Conservation (phyloP, 345 rosid genomes). For the Rubroshorea leprosula region DNA sequence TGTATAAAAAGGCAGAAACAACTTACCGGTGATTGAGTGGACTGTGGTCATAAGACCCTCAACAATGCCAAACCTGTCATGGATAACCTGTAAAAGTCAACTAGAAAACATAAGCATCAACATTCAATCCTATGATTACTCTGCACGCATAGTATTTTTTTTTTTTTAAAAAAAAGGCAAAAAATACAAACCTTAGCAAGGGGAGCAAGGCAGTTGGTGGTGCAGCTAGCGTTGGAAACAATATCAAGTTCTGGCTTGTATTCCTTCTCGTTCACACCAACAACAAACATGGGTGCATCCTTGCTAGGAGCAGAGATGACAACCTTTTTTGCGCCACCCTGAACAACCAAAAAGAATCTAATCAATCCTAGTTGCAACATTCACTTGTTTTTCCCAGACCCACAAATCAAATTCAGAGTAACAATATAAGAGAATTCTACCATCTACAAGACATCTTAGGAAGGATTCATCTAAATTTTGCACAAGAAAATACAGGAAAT, state of each 20-base stretch:
- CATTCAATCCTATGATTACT: neutral
- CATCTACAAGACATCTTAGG: no score
- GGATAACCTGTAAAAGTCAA: conserved; percentile 44
- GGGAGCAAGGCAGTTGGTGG: conserved; percentile 95
- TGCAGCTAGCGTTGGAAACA: conserved; percentile 96
- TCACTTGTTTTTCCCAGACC: no score
- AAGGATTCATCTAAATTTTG: no score
- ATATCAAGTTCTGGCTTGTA: conserved; percentile 71
- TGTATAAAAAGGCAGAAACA: neutral
- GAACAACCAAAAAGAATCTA: neutral
- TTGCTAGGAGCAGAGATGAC: conserved; percentile 89
- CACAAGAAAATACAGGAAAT: no score
- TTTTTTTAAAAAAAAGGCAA: neutral
- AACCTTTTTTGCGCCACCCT: conserved; percentile 99
- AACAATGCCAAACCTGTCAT: conserved; percentile 83
- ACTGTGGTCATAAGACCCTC: conserved; percentile 98
- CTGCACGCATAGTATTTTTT: no score
- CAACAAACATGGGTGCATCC: conserved; percentile 95
- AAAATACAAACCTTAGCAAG: conserved; percentile 63
- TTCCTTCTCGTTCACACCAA: conserved; percentile 87
- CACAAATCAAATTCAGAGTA: no score
- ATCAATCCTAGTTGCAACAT: neutral
- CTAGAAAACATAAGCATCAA: neutral
- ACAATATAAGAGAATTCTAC: no score
- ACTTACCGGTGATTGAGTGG: conserved; percentile 73